Conservation (phyloP, 495 filamentous ascomycete species). For the Stereocaulon alpinum region DNA sequence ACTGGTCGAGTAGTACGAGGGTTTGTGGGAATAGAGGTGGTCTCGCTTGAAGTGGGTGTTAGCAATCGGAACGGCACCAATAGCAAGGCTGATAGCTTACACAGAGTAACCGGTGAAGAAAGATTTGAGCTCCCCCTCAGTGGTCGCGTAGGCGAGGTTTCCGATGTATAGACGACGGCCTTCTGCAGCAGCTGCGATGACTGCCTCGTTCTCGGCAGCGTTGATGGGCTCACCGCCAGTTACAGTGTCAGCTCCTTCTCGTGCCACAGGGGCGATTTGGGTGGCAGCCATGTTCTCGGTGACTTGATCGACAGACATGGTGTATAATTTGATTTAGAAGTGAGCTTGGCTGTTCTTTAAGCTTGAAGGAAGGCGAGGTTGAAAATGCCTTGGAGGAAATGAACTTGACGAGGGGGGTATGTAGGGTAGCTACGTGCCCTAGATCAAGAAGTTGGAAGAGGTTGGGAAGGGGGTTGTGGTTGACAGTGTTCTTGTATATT, state of each 20-base stretch:
- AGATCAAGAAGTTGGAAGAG: conserved; percentile 40
- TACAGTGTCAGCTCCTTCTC: conserved; percentile 57
- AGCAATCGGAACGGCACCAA: conserved; percentile 15
- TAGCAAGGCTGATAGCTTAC: conserved; percentile 37
- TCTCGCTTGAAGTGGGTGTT: conserved; percentile 56
- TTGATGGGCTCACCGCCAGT: conserved; percentile 58
- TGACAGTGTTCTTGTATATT: conserved; percentile 16
- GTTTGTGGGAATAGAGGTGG: conserved; percentile 96
- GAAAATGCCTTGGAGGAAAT: conserved; percentile 42
- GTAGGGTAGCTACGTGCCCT: conserved; percentile 86
- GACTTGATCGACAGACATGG: conserved; percentile 50
- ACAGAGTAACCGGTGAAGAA: conserved; percentile 98
- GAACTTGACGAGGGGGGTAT: conserved; percentile 39
- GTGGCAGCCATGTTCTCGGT: conserved; percentile 40
- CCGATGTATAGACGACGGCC: conserved; percentile 98
- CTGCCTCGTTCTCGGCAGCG: conserved; percentile 69
- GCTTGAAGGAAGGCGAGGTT: conserved; percentile 27
- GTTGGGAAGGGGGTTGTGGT: conserved; percentile 19
- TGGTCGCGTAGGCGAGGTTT: conserved; percentile 99
- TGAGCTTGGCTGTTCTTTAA: conserved; percentile 32
- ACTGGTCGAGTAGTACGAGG: conserved; percentile 96
- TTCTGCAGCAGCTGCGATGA: conserved; percentile 92
- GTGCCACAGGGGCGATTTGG: conserved; percentile 43
- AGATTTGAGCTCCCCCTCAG: conserved; percentile 97
- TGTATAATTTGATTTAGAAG: conserved; percentile 35